Base-by-base conservation (phyloP, 139 green algal species). In the Coelastrella sp. region DNA sequence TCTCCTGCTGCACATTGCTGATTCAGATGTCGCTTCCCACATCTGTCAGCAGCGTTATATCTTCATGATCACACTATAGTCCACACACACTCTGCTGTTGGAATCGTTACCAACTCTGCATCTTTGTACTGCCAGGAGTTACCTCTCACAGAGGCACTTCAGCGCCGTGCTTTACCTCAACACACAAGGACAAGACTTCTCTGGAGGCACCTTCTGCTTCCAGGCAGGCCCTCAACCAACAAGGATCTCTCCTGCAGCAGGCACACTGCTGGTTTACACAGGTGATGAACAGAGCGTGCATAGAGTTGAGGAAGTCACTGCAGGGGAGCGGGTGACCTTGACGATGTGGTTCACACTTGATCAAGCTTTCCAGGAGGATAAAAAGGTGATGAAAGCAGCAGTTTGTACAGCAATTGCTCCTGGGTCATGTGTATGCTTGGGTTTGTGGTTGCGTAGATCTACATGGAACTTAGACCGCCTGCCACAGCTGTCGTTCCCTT, bases 81-180 rank as follows among this genome's bases (percentile, higher is more conserved):
- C 6, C 17, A 64, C 53, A 9, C 53, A 7, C 11, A 32, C 19
- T 27, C 53, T 64, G 53, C 7, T 3, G 30, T 32, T 9, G 53
- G 19, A 64, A 5, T 64, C 17, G 19, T 27, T 27, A n/a, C 17
- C 53, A 64, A 27, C 5, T 64, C 1, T 64, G 17, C 6, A 19
- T 27, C 62, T 21, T 8, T 34, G 48, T 84, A 15, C 45, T 45
- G 35, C 13, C 63, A 90, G 86, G 41, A 19, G 41, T 5, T 90
- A 90, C 57, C 51, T 90, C 2, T 25, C 45, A 0, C 66, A 64
- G 45, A 66, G 86, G 13, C 81, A 90, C 82, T 57, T 86, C 37
- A 81, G 81, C 3, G 86, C 86, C 0, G 86, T 90, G 66, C 67
- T 88, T 15, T 88, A 90, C 67, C 75, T 90, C 9, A 90, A 88